Percentiles rank a stretch among this genome's conserved stretches.
These are phyloP conservation scores for Neodidymelliopsis sp. DNA, from an alignment of 2,329 filamentous ascomycete genomes.

Conservation along the genomic window DNA sequence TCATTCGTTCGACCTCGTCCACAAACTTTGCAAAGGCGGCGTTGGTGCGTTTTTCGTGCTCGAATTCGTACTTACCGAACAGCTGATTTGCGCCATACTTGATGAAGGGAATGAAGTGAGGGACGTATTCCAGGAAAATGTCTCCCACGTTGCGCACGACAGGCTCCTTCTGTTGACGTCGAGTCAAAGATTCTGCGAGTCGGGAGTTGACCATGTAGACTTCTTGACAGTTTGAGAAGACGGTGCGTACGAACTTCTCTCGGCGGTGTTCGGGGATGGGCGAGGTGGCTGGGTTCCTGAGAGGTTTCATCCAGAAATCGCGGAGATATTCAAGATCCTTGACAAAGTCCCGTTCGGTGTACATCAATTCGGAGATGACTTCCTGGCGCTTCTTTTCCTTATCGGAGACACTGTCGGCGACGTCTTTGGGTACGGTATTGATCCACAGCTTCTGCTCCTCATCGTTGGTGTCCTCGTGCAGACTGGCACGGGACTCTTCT, in stretches of 20 bases:
- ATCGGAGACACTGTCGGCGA: constrained; percentile 88
- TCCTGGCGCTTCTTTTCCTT: constrained; percentile 97
- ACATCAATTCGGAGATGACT: constrained; percentile 97
- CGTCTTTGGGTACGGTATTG: constrained; percentile 94
- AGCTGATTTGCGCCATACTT: constrained; percentile 94
- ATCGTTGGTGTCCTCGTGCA: constrained; percentile 87
- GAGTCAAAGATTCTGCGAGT: constrained; percentile 86
- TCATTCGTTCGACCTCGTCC: constrained; percentile 93
- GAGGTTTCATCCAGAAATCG: constrained; percentile 97
- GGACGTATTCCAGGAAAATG: constrained; percentile 90
- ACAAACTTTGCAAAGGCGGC: constrained; percentile 88
- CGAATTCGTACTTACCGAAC: constrained; percentile 97
- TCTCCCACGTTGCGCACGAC: constrained; percentile 91
- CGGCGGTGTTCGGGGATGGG: constrained; percentile 88
- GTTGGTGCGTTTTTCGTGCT: constrained; percentile 91
- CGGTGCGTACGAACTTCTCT: constrained; percentile 89
- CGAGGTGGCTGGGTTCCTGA: constrained; percentile 73
- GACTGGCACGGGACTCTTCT: constrained; percentile 71
- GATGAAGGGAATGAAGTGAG: constrained; percentile 94
- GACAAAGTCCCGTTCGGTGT: constrained; percentile 97
- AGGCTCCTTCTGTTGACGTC: constrained; percentile 86
- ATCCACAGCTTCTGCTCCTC: constrained; percentile 99
- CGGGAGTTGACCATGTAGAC: constrained; percentile 91
- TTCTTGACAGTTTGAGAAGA: constrained; percentile 96
- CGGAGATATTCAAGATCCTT: constrained; percentile 97